A percentile compares a stretch with the other conserved stretches of the same genome.
Conservation (phyloP, 2,329 filamentous ascomycete species). For the Microsporum ferrugineum region DNA sequence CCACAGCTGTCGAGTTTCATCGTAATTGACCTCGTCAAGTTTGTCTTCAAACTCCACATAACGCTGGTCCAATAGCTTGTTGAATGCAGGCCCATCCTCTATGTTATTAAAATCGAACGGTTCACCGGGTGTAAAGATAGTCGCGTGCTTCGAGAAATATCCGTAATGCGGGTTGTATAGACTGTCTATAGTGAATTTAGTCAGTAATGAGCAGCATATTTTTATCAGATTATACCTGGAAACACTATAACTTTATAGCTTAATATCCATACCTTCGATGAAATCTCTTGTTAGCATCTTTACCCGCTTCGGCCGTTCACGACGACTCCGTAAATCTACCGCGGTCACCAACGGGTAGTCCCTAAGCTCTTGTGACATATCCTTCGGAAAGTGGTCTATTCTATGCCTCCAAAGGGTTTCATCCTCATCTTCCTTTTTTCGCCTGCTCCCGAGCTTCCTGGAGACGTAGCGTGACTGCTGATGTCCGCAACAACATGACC, state of each 20-base stretch:
- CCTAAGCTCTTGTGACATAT: constrained; percentile 69
- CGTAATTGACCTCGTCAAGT: constrained; percentile 60
- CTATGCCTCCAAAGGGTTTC: constrained; percentile 81
- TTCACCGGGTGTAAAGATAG: constrained; percentile 86
- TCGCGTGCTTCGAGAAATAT: constrained; percentile 91
- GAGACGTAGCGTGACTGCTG: constrained; percentile 23
- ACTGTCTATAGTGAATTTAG: constrained; percentile 50
- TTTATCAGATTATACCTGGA: not conserved
- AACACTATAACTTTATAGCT: not conserved
- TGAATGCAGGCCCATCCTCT: constrained; percentile 75
- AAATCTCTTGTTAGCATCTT: constrained; percentile 98
- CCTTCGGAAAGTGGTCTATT: constrained; percentile 58
- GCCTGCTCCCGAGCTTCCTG: constrained; percentile 24
- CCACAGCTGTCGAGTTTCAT: constrained; percentile 83
- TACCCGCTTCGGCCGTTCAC: constrained; percentile 68
- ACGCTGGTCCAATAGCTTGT: constrained; percentile 59
- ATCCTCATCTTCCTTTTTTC: constrained; percentile 29
- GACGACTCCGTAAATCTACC: constrained; percentile 59
- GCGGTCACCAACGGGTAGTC: constrained; percentile 76
- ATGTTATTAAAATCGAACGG: constrained; percentile 80
- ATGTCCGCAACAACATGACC: constrained; percentile 10
- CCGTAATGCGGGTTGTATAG: constrained; percentile 90
- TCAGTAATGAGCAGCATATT: not conserved
- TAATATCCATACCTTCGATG: constrained; percentile 59
- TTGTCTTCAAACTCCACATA: constrained; percentile 86